Conservation (phyloP, 2,329 filamentous ascomycete species). For the Fusarium redolens region DNA sequence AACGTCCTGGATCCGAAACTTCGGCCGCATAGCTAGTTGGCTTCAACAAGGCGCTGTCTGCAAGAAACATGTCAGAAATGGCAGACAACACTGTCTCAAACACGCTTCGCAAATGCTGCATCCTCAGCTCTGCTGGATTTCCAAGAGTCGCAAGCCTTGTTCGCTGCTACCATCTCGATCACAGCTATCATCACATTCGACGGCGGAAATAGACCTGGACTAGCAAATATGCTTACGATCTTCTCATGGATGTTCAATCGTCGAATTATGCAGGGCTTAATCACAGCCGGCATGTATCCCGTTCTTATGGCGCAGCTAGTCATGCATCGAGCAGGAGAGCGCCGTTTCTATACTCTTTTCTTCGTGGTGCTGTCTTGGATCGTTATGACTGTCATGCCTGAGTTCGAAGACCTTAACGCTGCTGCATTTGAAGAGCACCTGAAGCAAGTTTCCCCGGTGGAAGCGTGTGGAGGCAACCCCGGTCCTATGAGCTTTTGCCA, state of each 20-base stretch:
- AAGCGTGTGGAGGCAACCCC: neutral
- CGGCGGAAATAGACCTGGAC: neutral
- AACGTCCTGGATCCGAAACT: neutral
- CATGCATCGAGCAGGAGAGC: neutral
- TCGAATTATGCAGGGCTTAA: neutral
- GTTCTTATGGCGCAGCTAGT: neutral
- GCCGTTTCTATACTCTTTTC: neutral
- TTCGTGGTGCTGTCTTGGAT: neutral
- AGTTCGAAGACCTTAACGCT: neutral
- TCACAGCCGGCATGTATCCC: neutral
- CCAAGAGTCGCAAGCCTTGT: conserved; percentile 1
- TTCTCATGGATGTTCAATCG: conserved; percentile 6
- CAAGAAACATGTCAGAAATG: fast-evolving
- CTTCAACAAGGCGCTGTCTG: fast-evolving
- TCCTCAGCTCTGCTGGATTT: neutral
- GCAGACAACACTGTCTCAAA: neutral
- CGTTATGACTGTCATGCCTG: neutral
- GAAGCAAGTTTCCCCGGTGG: neutral
- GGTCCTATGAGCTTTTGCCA: conserved; percentile 1
- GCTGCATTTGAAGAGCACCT: neutral
- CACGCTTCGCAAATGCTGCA: neutral
- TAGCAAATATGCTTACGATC: neutral
- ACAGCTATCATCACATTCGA: neutral
- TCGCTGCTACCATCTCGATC: neutral
- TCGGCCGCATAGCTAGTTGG: neutral